These are phyloP conservation scores for Chlorencoelia australis DNA, from an alignment of 2,329 filamentous ascomycete species.

Conservation along the genomic window DNA sequence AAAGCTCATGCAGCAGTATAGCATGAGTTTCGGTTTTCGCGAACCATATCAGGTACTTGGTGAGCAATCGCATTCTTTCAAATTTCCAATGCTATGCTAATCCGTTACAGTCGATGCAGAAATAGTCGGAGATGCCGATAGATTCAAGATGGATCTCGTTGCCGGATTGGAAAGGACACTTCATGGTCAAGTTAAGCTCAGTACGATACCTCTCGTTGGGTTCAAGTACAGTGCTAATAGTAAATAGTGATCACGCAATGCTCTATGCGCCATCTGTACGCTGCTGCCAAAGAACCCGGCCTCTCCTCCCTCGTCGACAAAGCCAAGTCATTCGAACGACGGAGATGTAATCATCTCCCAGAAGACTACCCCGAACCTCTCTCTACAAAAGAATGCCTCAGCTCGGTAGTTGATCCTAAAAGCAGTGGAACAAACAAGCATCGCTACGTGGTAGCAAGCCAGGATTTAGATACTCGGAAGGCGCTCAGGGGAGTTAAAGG, in stretches of 20 bases:
- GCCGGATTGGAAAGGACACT: slow-evolving; percentile 70
- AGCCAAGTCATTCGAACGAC: slow-evolving; percentile 65
- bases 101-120: slow-evolving; percentile 62
- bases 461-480: slow-evolving; percentile 54
- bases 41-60: slow-evolving; percentile 86
- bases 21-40: slow-evolving; percentile 78
- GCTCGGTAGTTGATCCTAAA: slow-evolving; percentile 71
- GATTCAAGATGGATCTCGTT: slow-evolving; percentile 84
- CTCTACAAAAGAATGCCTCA: slow-evolving; percentile 58
- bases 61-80: slow-evolving; percentile 28
- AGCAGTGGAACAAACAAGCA: slow-evolving; percentile 62
- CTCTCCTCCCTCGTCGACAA: slow-evolving; percentile 50
- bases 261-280: slow-evolving; percentile 70
- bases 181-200: slow-evolving; percentile 76
- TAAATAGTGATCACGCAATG: slow-evolving; percentile 66
- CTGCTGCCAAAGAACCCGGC: slow-evolving; percentile 43
- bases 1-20: slow-evolving; percentile 92
- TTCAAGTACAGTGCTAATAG: slow-evolving; percentile 4
- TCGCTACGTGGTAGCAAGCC: slow-evolving; percentile 67
- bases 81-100: slow-evolving; percentile 6
- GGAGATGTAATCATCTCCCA: slow-evolving; percentile 69
- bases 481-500: slow-evolving; percentile 57
- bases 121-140: slow-evolving; percentile 70
- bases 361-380: slow-evolving; percentile 63
- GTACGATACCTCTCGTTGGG: slow-evolving; percentile 34